Percentiles rank a stretch among this genome's conserved stretches.
Conservation (phyloP, 1,284 basidiomycete species). For the Moesziomyces sp. region DNA sequence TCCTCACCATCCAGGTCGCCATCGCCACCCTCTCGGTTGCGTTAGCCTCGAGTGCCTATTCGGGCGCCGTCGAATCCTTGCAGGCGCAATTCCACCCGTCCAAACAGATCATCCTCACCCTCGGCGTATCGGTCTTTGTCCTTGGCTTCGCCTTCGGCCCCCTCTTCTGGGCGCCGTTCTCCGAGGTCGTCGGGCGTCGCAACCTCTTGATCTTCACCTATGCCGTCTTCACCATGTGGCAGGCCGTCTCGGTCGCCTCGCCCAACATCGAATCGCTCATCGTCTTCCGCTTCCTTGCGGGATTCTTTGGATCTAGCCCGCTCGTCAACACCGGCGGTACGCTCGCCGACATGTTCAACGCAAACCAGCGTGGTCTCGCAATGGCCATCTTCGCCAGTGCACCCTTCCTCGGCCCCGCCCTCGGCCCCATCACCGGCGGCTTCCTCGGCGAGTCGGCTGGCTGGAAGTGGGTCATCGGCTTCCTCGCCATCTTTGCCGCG, state of each 20-base stretch:
- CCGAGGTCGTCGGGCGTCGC: slow-evolving; percentile 73
- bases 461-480: slow-evolving; percentile 82
- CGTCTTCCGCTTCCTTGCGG: slow-evolving; percentile 77
- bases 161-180: slow-evolving; percentile 74
- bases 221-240: slow-evolving; percentile 74
- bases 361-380: slow-evolving; percentile 76
- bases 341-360: slow-evolving; percentile 77
- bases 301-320: slow-evolving; percentile 72
- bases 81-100: slow-evolving; percentile 39
- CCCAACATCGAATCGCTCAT: slow-evolving; percentile 75
- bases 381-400: slow-evolving; percentile 78
- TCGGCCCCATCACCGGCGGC: slow-evolving; percentile 66
- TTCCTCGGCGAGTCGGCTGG: slow-evolving; percentile 70
- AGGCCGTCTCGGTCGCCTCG: slow-evolving; percentile 75
- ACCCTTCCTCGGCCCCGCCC: slow-evolving; percentile 79
- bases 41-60: slow-evolving; percentile 56
- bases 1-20: slow-evolving; percentile 53
- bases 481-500: slow-evolving; percentile 75
- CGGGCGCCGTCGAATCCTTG: slow-evolving; percentile 53
- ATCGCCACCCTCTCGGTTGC: slow-evolving; percentile 60
- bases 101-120: slow-evolving; percentile 43
- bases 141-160: slow-evolving; percentile 72
- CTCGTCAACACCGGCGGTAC: slow-evolving; percentile 71
- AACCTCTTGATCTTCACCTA: slow-evolving; percentile 76
- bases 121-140: slow-evolving; percentile 75